Base-by-base conservation (phyloP, 2,329 filamentous ascomycete species). In the Fusarium torreyae region DNA sequence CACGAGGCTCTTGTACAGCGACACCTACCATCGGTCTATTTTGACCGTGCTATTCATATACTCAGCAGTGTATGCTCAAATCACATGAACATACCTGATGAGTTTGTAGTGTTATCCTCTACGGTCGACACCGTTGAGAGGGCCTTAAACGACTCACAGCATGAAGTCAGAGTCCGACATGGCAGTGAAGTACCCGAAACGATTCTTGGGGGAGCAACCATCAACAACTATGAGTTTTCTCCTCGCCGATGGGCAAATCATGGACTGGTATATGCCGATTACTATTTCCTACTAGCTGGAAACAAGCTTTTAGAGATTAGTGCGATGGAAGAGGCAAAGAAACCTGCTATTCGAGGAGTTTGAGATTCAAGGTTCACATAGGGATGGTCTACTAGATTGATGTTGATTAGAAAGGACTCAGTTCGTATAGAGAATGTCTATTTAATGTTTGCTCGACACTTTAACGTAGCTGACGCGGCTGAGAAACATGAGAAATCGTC, bases 221-320 rank as follows among this genome's bases (percentile, higher is more conserved):
- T 83, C 13, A 84, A 85, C 56, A 82, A 83, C 65, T 83, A 82
- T 45, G 77, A 82, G 61, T 80, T 81, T 72, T 82, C 82, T 11
- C 82, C 81, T 24, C 76, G 79, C 46, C 77, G 79, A 34, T 84
- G 82, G 73, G 78, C 79, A 7, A 76, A 85, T 54, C 83, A 85
- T 71, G 83, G 83, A 1, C 63, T 86, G 20, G 83, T 85, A 1
- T 85, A 85, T 69, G 83, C 83, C 1, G 83, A 85, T 61, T 85
- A 85, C 66, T 85, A 79, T 57, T 79, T 85, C 33, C 58, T 85
- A 15, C 74, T 84, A 33, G 78, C 83, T 36, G 83, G 83, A 8
- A 86, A 85, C 53, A 65, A 69, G 45, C 44, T 68, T 3, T 17
- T 68, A 10, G 63, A 69, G 20, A 68, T 69, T 55, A 26, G 82